Percentiles rank a stretch among this genome's conserved stretches.
Conservation (phyloP, 805 yeast genomes). For the Kluyveromyces aestuarii region DNA sequence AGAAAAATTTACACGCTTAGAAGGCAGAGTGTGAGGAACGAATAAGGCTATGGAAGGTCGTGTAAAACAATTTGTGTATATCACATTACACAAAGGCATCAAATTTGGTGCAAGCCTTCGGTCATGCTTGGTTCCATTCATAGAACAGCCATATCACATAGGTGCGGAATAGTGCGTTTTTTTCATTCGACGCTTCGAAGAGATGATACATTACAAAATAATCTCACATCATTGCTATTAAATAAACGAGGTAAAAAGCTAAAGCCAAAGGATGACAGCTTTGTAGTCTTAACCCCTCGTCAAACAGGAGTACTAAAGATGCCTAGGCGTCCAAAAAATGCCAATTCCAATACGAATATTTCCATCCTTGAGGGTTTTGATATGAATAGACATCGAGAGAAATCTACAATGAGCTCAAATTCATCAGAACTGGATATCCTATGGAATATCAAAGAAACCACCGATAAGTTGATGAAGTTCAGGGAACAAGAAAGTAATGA, state of each 20-base stretch:
- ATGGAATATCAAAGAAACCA: conserved; percentile 1
- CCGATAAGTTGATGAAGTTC: conserved; percentile 12
- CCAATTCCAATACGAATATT: conserved; percentile 3
- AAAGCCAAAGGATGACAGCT: conserved; percentile 19
- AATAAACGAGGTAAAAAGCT: conserved; percentile 22
- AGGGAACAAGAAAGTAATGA: conserved; percentile 16
- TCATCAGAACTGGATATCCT: neutral
- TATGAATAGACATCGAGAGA: neutral
- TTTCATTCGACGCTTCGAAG: neutral
- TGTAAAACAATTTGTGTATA: neutral
- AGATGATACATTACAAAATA: neutral
- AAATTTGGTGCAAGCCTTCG: neutral
- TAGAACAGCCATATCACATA: neutral
- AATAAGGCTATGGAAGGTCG: neutral
- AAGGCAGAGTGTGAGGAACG: neutral
- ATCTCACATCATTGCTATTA: neutral
- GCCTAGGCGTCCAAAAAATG: conserved; percentile 5
- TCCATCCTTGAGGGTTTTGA: conserved; percentile 25
- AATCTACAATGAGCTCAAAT: neutral
- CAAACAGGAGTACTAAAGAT: conserved; percentile 19
- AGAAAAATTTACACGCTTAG: neutral
- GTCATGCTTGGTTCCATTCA: neutral
- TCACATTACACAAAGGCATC: neutral
- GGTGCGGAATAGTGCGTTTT: neutral
- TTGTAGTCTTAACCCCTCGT: conserved; percentile 21